phyloP scores from a whole-genome alignment of 345 rosid species.

The Populus simonii region DNA sequence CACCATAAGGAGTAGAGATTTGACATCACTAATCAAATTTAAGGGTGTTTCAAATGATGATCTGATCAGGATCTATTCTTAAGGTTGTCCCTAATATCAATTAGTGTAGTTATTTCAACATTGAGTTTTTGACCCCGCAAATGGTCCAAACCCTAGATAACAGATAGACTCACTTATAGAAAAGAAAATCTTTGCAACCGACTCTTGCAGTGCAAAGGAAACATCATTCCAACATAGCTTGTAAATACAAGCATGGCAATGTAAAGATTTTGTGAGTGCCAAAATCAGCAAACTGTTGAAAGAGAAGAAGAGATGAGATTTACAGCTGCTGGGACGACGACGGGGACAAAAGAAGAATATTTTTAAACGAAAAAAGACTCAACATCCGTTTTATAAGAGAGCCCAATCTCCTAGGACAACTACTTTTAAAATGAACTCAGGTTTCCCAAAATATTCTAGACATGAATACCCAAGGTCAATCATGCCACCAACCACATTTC shows the following conservation, averaged over 20 bases:
- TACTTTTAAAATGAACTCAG: constrained; percentile 6
- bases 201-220: not conserved
- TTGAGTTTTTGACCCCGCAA: not conserved
- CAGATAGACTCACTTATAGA: not conserved
- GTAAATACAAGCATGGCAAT: constrained; percentile 6
- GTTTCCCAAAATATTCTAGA: constrained; percentile 17
- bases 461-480: constrained; percentile 14
- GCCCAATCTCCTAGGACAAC: constrained; percentile 4
- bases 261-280: constrained; percentile 17
- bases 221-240: not conserved
- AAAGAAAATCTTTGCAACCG: not conserved
- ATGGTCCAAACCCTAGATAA: not conserved
- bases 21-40: no score
- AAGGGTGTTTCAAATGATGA: no score
- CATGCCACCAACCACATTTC: not conserved
- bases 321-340: not conserved
- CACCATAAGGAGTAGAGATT: no score
- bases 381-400: constrained; percentile 10
- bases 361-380: not conserved
- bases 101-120: not conserved
- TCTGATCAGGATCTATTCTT: no score
- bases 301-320: constrained; percentile 1
- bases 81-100: no score
- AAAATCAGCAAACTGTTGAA: constrained; percentile 15
- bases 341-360: not conserved